Evolutionary conservation across 768 basidiomycete genomes (phyloP), one percentile per base, ranked within the genome.

Genomic region (Polyporus arcularius): DNA sequence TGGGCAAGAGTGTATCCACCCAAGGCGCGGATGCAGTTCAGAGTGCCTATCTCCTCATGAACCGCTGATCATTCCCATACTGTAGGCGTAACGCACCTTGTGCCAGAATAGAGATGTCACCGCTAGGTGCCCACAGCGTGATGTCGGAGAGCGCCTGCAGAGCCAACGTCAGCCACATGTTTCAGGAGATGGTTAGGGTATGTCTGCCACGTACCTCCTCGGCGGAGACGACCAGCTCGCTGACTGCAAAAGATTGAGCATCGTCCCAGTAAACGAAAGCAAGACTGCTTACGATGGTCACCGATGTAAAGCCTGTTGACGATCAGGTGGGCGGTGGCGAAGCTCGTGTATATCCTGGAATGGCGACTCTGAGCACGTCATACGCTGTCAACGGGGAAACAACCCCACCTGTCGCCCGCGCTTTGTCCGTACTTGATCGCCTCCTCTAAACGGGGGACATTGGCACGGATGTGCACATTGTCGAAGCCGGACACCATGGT

Each of bases 401-500:
- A 7, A 10, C 63, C 74, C 57, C 60, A 87, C 87, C 85, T 79
- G 67, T 90, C 87, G 14, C 87, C 87, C 9, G 87, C 83, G 63
- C 85, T 85, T 50, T 84, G 80, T 4, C 86, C 87, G 63, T 84
- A 85, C 67, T 86, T 84, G 31, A 86, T 73, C 9, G 87, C 86
- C 67, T 85, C 79, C 67, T 87, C 84, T 50, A 88, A 72, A 11
- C 84, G 80, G 12, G 81, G 77, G 14, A 88, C 70, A 67, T 85
- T 87, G n/a, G 80, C 76, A 16, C 87, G 82, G 21, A 88, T 77
- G 66, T 89, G 87, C 0, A 82, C 78, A 57, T 81, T 86, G 67
- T 88, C 86, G 66, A 84, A 90, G 0, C 85, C 85, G 3, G 88
- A 85, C 6, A 86, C 85, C 78, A 88, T 79, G 4, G 82, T 77